phyloP scores from a whole-genome alignment of 2,329 filamentous ascomycete species.

The Aspergillus fijiensis region DNA sequence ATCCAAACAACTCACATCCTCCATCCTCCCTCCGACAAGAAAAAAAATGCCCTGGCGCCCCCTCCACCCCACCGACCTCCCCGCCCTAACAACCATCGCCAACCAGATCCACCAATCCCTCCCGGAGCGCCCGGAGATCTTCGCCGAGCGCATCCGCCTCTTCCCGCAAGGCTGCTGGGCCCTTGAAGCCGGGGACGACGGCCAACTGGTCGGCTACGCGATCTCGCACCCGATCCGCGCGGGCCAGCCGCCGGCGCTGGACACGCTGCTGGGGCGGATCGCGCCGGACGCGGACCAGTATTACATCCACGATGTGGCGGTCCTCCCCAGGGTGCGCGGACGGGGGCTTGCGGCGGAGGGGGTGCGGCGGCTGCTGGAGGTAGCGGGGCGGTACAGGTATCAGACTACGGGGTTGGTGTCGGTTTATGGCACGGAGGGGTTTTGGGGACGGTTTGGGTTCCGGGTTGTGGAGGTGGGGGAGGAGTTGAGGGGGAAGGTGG shows the following conservation, averaged over 20 bases:
- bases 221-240: conserved; percentile 8
- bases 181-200: background rate
- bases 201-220: conserved; percentile 2
- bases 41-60: conserved; percentile 9
- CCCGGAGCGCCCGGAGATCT: conserved; percentile 8
- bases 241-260: background rate
- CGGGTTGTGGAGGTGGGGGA: background rate
- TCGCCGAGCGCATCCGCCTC: conserved; percentile 6
- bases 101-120: conserved; percentile 4
- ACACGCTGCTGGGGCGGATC: conserved; percentile 2
- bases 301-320: conserved; percentile 12
- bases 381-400: background rate
- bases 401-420: background rate
- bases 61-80: conserved; percentile 5
- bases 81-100: background rate
- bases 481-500: background rate
- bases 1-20: no score
- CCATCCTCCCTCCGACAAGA: background rate
- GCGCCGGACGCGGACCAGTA: conserved; percentile 3
- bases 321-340: background rate
- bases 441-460: conserved; percentile 10
- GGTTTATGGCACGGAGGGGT: conserved; percentile 6
- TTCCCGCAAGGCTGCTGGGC: conserved; percentile 6
- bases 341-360: background rate
- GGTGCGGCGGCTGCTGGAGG: background rate